Base-by-base conservation (phyloP, 345 rosid genomes). In the Garcia nutans region DNA sequence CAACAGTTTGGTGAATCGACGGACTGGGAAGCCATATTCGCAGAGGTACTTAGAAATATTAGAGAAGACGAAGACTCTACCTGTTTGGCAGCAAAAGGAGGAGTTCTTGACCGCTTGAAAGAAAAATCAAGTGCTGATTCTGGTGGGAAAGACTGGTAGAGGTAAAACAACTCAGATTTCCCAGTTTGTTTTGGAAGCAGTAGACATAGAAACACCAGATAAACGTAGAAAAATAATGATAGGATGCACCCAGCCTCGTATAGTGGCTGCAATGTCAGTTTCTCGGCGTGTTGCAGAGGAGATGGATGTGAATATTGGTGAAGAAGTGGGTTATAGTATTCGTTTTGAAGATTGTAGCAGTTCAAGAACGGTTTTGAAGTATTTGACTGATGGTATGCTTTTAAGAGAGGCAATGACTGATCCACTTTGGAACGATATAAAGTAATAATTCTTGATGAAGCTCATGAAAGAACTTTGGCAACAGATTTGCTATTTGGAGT, bases 221-320 rank as follows among this genome's bases (percentile, higher is more conserved):
- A 93, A 88, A 75, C 87, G 93, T 55, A 80, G 86, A 86, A 96
- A 93, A 84, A 87, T 89, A 93, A 85, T 92, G 93, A 80, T 96
- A 78, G 99, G 87, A 1, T 96, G 99, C 72, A 96, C 99, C 44
- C 99, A 96, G 84, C 99, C 99, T 50, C 92, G 99, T 71, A 90
- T 97, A 81, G 99, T 96, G 81, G 98, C 99, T 69, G 98, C 99
- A 3, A 96, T 96, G 99, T 96, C 99, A 75, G 99, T 93, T 68
- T 96, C 99, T n/a, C 89, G 98, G 17, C 99, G 99, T 84, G 99
- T 96, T 77, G 99, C 99, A 45, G 99, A 96, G 99, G n/a, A n/a
- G n/a, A n/a, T n/a, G n/a, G n/a, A n/a, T n/a, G n/a, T n/a, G n/a
- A n/a, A n/a, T n/a, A n/a, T n/a, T n/a, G n/a, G n/a, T n/a, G n/a